Evolutionary conservation across 2,329 filamentous ascomycete species (phyloP).

Genomic region (Chaetomium sp.): DNA sequence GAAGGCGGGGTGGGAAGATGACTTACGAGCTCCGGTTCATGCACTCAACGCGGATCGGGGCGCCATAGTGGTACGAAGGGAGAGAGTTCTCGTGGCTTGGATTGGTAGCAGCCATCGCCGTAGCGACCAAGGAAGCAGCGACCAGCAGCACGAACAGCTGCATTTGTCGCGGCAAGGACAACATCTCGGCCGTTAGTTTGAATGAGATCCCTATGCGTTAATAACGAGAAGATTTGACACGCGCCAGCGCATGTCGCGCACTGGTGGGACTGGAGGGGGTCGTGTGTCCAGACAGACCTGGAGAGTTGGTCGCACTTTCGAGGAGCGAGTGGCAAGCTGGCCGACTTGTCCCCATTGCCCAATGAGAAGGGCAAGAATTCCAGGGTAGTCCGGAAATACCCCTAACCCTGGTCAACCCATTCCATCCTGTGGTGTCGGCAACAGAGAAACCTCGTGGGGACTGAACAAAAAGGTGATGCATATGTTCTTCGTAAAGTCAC

Average conservation of each 20-base stretch:
- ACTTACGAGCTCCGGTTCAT: slow-evolving; percentile 73
- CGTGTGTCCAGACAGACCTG: not conserved
- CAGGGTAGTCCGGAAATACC: not conserved
- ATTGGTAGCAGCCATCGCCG: slow-evolving; percentile 16
- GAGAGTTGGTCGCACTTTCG: not conserved
- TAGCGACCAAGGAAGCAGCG: slow-evolving; percentile 10
- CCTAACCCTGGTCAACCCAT: slow-evolving; percentile 4
- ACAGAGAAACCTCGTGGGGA: not conserved
- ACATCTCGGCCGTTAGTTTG: not conserved
- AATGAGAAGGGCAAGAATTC: not conserved
- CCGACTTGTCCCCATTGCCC: not conserved
- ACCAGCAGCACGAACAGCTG: slow-evolving; percentile 14
- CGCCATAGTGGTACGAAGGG: slow-evolving; percentile 67
- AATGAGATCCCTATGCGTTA: not conserved
- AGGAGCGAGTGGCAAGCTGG: slow-evolving; percentile 8
- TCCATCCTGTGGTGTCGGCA: not conserved
- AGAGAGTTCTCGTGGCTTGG: slow-evolving; percentile 46
- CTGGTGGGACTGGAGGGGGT: not conserved
- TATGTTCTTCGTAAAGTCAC: no score
- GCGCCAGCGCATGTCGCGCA: slow-evolving; percentile 23
- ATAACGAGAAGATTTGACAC: slow-evolving; percentile 2
- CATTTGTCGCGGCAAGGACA: not conserved
- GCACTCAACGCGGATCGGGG: slow-evolving; percentile 69
- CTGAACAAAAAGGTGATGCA: no score
- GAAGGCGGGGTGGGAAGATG: no score